These are phyloP conservation scores for Leishmania gerbilli DNA, from an alignment of 208 protist genomes.

Conservation along the genomic window DNA sequence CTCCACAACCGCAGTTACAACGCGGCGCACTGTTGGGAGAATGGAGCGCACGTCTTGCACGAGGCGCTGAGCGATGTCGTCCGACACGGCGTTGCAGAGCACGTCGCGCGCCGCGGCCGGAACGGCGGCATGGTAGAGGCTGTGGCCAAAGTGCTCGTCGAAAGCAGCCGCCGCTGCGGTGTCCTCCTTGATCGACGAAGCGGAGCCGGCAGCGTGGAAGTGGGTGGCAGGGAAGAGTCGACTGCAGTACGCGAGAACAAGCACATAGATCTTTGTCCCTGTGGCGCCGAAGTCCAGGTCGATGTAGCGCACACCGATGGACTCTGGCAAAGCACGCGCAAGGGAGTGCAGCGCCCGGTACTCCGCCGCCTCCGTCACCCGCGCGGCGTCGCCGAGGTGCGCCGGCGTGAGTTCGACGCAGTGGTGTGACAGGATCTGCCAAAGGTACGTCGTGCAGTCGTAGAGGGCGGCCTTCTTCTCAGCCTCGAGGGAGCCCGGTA, in stretches of 20 bases:
- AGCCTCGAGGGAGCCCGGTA: slow-evolving; percentile 19
- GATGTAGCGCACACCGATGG: slow-evolving; percentile 52
- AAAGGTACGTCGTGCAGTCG: slow-evolving; percentile 43
- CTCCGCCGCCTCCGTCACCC: slow-evolving; percentile 58
- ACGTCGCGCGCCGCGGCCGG: slow-evolving; percentile 23
- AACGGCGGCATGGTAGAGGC: slow-evolving; percentile 32
- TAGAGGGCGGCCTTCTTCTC: slow-evolving; percentile 26
- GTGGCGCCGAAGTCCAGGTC: slow-evolving; percentile 63
- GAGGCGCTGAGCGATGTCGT: slow-evolving; percentile 46
- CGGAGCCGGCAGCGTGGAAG: background rate
- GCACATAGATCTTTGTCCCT: slow-evolving; percentile 69
- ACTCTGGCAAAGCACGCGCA: slow-evolving; percentile 59
- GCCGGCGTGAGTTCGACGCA: slow-evolving; percentile 60
- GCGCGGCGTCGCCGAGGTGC: slow-evolving; percentile 66
- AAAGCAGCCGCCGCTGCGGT: slow-evolving; percentile 11
- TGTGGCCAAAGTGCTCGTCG: slow-evolving; percentile 20
- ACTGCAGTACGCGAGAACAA: slow-evolving; percentile 73
- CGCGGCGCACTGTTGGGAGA: slow-evolving; percentile 54
- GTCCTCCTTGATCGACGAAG: background rate
- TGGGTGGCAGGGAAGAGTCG: slow-evolving; percentile 47
- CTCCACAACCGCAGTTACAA: slow-evolving; percentile 55
- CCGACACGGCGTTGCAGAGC: slow-evolving; percentile 50
- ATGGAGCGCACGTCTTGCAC: slow-evolving; percentile 42
- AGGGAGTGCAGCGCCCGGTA: slow-evolving; percentile 63
- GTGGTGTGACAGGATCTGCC: slow-evolving; percentile 41